These are phyloP conservation scores for Nothophoma quercina DNA, from an alignment of 2,329 filamentous ascomycete species.

Conservation along the genomic window DNA sequence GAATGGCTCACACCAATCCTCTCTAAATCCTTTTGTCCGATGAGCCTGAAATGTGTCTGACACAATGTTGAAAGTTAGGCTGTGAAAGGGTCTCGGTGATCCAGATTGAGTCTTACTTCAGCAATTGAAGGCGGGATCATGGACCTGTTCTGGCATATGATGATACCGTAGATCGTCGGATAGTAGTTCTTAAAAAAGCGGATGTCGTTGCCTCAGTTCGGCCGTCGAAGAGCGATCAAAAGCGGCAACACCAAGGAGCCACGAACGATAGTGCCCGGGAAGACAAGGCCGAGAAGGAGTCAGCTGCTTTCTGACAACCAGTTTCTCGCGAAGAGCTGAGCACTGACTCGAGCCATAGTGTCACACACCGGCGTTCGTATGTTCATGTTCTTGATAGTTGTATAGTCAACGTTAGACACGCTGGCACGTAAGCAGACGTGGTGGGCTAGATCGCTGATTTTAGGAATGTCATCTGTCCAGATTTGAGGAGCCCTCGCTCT, in stretches of 20 bases:
- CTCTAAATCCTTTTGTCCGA: too few relatives aligned
- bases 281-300: background rate
- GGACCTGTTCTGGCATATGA: background rate
- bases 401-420: background rate
- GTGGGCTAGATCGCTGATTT: background rate
- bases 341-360: constrained; percentile 8
- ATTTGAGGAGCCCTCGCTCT: background rate
- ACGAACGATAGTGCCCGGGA: background rate
- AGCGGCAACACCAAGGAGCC: constrained; percentile 4
- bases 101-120: background rate
- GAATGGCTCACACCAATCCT: too few relatives aligned
- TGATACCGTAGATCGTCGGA: background rate
- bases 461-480: constrained; percentile 1
- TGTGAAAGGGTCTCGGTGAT: background rate
- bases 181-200: background rate
- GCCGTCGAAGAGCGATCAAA: constrained; percentile 1
- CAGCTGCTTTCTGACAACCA: constrained; percentile 1
- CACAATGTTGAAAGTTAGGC: too few relatives aligned
- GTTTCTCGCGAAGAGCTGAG: constrained; percentile 1
- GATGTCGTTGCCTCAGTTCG: background rate
- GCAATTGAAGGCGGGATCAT: background rate
- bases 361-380: constrained; percentile 6
- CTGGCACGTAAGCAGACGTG: constrained; percentile 9
- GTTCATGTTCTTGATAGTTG: background rate
- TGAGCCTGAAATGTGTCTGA: too few relatives aligned